Evolutionary conservation across 441 rosid genomes (phyloP).

Genomic region (Euphorbia schlechtendalii): DNA sequence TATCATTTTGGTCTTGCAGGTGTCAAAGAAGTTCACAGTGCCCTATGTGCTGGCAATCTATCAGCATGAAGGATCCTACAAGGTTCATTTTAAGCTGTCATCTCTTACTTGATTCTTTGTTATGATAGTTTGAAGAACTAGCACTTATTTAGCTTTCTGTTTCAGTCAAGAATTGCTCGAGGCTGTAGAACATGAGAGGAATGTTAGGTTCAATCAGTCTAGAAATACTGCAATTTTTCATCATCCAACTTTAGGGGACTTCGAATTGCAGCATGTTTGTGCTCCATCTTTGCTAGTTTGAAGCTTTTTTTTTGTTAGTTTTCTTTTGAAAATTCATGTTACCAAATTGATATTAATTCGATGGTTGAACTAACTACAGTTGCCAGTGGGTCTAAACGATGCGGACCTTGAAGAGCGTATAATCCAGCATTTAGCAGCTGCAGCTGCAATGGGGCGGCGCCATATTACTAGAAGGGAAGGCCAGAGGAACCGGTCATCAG

Average conservation of each 20-base stretch:
- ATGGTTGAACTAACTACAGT: constrained; percentile 35
- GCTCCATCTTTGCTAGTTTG: constrained; percentile 14
- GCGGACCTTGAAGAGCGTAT: constrained; percentile 92
- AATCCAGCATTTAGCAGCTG: constrained; percentile 90
- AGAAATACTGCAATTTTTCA: constrained; percentile 82
- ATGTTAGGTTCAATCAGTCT: constrained; percentile 56
- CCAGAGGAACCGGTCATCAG: constrained; percentile 63
- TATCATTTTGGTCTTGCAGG: constrained; percentile 35
- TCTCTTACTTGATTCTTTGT: neutral
- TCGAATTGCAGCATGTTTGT: constrained; percentile 85
- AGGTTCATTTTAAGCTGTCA: constrained; percentile 34
- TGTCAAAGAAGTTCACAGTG: constrained; percentile 98
- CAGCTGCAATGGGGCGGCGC: constrained; percentile 90
- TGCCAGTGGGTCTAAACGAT: constrained; percentile 73
- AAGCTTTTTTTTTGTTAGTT: constrained; percentile 15
- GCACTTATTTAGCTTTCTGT: constrained; percentile 16
- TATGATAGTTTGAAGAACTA: neutral
- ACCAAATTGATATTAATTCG: neutral
- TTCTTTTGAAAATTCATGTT: neutral
- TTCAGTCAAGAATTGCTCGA: constrained; percentile 87
- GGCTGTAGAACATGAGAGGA: constrained; percentile 80
- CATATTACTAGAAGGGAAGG: constrained; percentile 77
- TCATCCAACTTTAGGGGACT: constrained; percentile 91
- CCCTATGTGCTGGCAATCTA: constrained; percentile 96
- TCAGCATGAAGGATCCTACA: constrained; percentile 81